Evolutionary conservation across 2,329 filamentous ascomycete species (phyloP), one percentile per base, ranked within the genome.

Genomic region (Cladophialophora psammophila): DNA sequence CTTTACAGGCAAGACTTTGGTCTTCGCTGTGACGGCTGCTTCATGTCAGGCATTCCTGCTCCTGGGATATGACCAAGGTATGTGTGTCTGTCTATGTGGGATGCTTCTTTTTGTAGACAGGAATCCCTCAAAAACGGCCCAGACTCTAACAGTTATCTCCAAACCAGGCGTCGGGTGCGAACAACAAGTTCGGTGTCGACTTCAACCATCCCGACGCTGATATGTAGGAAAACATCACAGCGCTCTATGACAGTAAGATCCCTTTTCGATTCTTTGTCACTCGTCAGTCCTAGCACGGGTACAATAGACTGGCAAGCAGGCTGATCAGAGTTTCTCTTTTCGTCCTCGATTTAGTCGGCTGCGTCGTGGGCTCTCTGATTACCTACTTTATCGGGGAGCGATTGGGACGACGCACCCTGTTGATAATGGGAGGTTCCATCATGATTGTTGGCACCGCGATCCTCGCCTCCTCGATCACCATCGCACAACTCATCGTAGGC

Each of bases 401-500:
- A n/a, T n/a, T n/a, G n/a, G 73, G 20, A 57, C 60, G 60, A n/a
- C 60, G 60, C 31, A 20, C 38, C 9, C 31, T 50, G 61, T 31
- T 63, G 18, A 35, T 56, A 10, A 63, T 63, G 32, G 61, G 61
- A 15, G 57, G 61, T 18, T 13, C 32, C 8, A 32, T 56, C 12
- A n/a, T 63, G 18, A 57, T 66, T 4, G 67, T 76, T 9, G 74
- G 74, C 8, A 74, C 73, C 3, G 71, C 66, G 7, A 36, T 76
- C 4, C 74, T 75, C 59, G 64, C 71, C 3, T 58, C 69, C 5
- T 63, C 73, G 0, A 72, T 64, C 31, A 65, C 66, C 0, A 32
- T 74, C 13, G 60, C 67, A 1, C 71, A 74, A 36, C 72, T 76
- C 52, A 60, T 76, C 12, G 64, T 72, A 18, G 73, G 72, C 34